Evolutionary conservation across 73 alveolate genomes (phyloP).

Genomic region (Breviolum minutum): DNA sequence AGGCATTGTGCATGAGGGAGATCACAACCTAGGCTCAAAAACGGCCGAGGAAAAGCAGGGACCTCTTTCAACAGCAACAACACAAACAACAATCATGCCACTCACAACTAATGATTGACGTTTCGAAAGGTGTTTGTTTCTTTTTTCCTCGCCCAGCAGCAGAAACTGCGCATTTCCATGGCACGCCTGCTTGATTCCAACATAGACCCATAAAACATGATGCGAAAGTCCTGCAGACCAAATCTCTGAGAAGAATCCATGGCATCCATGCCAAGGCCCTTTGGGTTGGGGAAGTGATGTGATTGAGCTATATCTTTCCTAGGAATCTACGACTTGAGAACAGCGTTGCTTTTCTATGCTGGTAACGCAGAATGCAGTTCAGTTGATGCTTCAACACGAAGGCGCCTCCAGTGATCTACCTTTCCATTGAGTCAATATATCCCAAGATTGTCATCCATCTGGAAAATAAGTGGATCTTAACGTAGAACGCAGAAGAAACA

Average conservation of each 20-base stretch:
- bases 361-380: no score
- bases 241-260: neutral
- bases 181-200: slow-evolving; percentile 25
- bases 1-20: slow-evolving; percentile 52
- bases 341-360: no score
- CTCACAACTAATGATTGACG: neutral
- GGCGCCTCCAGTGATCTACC: no score
- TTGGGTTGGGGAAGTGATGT: no score
- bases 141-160: neutral
- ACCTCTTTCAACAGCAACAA: neutral
- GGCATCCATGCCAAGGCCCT: neutral
- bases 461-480: no score
- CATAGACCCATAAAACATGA: neutral
- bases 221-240: slow-evolving; percentile 10
- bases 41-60: neutral
- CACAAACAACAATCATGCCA: neutral
- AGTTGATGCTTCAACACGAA: no score
- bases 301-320: no score
- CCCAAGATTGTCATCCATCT: no score
- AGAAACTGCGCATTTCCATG: neutral
- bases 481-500: no score
- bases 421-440: no score
- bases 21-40: slow-evolving; percentile 7
- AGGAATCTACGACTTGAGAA: no score
- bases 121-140: neutral